Base-by-base conservation (phyloP, 331 rosid species). In the Dryas integrifolia region DNA sequence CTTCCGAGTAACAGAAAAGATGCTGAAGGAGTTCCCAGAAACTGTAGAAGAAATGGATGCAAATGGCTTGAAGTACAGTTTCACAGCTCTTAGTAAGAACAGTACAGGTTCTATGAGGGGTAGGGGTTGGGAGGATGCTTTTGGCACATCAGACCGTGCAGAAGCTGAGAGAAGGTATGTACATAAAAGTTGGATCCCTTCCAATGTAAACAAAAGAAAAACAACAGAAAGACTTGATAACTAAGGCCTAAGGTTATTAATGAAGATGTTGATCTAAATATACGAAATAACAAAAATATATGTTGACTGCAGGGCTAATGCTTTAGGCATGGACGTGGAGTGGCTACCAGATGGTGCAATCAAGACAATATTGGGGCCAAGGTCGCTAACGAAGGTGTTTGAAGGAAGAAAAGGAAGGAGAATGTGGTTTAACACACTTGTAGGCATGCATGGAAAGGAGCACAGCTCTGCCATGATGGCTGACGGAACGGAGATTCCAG, bases 391-490 rank as follows among this genome's bases (percentile, higher is more conserved):
- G 2, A 90, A 65, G 80, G 92, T 85, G 76, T 92, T 90, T 69
- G 96, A 92, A 21, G 96, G 87, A 76, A 86, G 98, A 53, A 88
- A 85, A 74, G 96, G 86, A 68, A 86, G 98, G 79, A 69, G 76
- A 70, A 90, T 92, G 95, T 90, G 98, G 96, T 92, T 89, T 15
- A 92, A 92, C 84, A 86, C 91, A 1, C 3, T 88, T 1, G 96
- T 92, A 2, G 98, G 98, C n/a, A 92, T 88, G 98, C 81, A 92
- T 16, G 96, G 98, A 46, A 92, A 88, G 86, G 89, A 83, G 57
- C 69, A 72, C 51, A 92, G 98, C 86, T 86, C 98, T 0, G 94
- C 94, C 5, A 64, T 24, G 18, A 85, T 92, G 91, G 98, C 88
- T 0, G 90, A 92, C 41, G 96, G 95, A 63, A 85, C 87, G 5